Evolutionary conservation across 208 protist genomes (phyloP).

Genomic region (Acanthamoeba sp.): DNA sequence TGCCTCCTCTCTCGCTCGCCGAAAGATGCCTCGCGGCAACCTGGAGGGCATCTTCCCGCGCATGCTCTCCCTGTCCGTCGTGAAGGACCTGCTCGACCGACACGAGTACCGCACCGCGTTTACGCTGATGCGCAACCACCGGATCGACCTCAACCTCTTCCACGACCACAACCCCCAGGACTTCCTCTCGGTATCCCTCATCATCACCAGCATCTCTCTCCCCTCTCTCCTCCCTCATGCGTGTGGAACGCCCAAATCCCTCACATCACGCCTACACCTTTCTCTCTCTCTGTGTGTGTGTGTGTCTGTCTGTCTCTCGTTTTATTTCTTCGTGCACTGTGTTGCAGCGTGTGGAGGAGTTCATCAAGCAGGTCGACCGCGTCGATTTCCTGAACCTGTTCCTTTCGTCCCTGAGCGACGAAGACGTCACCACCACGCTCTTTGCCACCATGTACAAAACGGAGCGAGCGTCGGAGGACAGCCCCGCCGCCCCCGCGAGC

Average conservation of each 20-base stretch:
- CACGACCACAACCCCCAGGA: slow-evolving; percentile 83
- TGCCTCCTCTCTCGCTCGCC: background rate
- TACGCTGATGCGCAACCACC: slow-evolving; percentile 81
- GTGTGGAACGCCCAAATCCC: too few relatives aligned
- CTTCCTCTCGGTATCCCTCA: slow-evolving; percentile 75
- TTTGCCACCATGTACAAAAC: slow-evolving; percentile 76
- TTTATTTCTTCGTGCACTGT: too few relatives aligned
- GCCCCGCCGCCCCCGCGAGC: background rate
- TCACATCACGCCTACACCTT: too few relatives aligned
- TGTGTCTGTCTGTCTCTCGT: too few relatives aligned
- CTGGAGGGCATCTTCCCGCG: slow-evolving; percentile 86
- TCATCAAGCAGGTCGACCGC: slow-evolving; percentile 83
- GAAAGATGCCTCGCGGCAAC: slow-evolving; percentile 89
- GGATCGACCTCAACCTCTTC: slow-evolving; percentile 87
- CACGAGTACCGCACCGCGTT: slow-evolving; percentile 80
- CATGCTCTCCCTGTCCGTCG: slow-evolving; percentile 77
- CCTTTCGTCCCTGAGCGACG: slow-evolving; percentile 76
- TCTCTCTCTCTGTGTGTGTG: too few relatives aligned
- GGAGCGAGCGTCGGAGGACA: background rate
- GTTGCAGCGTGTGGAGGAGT: slow-evolving; percentile 75
- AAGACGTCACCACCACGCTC: slow-evolving; percentile 80
- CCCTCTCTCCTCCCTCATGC: too few relatives aligned
- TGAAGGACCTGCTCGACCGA: slow-evolving; percentile 75
- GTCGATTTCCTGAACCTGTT: slow-evolving; percentile 85
- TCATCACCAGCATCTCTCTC: too few relatives aligned